These are phyloP conservation scores for Phytophthora kernoviae DNA, from an alignment of 352 stramenopile genomes.

Conservation along the genomic window DNA sequence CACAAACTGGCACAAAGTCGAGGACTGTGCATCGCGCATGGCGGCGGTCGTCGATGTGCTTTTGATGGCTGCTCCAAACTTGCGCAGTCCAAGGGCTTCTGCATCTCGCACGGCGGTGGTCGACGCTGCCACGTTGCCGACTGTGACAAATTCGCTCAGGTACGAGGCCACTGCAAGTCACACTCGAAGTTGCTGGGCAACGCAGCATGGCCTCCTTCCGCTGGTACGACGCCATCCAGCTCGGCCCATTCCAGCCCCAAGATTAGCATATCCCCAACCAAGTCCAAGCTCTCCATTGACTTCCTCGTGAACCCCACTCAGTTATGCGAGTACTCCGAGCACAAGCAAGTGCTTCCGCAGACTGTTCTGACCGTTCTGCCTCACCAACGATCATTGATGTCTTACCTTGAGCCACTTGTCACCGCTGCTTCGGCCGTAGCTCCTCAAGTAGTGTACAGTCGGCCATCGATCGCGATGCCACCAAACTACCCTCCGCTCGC, in stretches of 20 bases:
- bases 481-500: constrained; percentile 24
- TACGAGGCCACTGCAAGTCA: constrained; percentile 82
- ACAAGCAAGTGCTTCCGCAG: constrained; percentile 4
- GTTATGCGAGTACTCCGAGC: constrained; percentile 10
- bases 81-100: constrained; percentile 78
- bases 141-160: constrained; percentile 85
- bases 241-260: constrained; percentile 4
- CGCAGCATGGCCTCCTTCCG: constrained; percentile 28
- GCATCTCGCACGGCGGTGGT: constrained; percentile 79
- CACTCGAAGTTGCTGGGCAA: constrained; percentile 69
- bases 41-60: constrained; percentile 71
- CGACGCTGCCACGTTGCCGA: constrained; percentile 66
- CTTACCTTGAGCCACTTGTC: constrained; percentile 34
- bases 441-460: background rate
- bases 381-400: constrained; percentile 34
- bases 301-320: constrained; percentile 49
- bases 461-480: constrained; percentile 11
- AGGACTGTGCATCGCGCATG: constrained; percentile 80
- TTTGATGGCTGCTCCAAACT: constrained; percentile 70
- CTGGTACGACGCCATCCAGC: background rate
- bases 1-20: constrained; percentile 79
- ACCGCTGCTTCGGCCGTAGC: constrained; percentile 14
- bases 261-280: constrained; percentile 24
- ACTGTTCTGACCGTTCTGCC: constrained; percentile 12
- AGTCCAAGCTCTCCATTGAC: constrained; percentile 55